These are phyloP conservation scores for Ceratocystis ficicola DNA, from an alignment of 2,329 filamentous ascomycete genomes.

Conservation along the genomic window DNA sequence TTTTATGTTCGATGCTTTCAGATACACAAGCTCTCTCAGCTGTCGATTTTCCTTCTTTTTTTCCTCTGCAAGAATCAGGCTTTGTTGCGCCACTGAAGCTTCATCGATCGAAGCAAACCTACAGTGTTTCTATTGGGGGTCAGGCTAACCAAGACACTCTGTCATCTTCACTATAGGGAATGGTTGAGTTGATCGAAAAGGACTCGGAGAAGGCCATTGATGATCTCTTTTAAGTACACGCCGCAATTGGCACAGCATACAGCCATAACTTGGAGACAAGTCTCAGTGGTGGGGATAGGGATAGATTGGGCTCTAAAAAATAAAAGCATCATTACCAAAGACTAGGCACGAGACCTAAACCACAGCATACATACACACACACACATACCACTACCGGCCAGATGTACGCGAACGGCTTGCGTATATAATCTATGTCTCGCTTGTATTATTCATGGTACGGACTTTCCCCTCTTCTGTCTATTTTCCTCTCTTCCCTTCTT, in stretches of 20 bases:
- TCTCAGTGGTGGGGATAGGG: neutral
- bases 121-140: neutral
- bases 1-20: neutral
- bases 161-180: constrained; percentile 50
- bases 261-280: neutral
- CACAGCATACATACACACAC: too few species aligned
- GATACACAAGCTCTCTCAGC: neutral
- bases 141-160: neutral
- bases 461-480: neutral
- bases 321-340: neutral
- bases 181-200: constrained; percentile 85
- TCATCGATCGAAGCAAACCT: neutral
- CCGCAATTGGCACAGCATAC: neutral
- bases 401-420: neutral
- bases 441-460: neutral
- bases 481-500: neutral
- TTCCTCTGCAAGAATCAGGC: neutral
- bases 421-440: neutral
- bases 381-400: neutral
- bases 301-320: neutral
- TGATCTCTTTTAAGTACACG: constrained; percentile 54
- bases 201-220: constrained; percentile 88
- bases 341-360: neutral
- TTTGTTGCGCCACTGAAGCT: neutral
- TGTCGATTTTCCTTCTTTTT: neutral